These are phyloP conservation scores for Coniochaeta sp. DNA, from an alignment of 2,329 filamentous ascomycete species.

Conservation along the genomic window DNA sequence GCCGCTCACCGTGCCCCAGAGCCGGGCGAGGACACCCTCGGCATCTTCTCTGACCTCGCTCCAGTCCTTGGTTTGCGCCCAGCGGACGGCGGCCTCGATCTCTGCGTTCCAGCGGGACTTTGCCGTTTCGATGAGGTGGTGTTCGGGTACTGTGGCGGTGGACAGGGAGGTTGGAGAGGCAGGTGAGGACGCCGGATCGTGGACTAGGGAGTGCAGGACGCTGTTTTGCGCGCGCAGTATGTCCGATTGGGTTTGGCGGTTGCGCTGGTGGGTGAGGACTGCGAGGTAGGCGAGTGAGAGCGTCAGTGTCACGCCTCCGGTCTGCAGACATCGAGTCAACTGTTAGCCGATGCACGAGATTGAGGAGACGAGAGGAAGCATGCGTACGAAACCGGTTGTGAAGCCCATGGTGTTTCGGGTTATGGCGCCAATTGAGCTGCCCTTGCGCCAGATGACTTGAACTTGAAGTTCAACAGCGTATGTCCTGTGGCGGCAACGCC, in stretches of 20 bases:
- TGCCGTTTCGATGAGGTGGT: constrained; percentile 54
- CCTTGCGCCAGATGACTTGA: not conserved
- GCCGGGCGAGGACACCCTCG: constrained; percentile 37
- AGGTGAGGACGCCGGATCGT: constrained; percentile 23
- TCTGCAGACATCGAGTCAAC: constrained; percentile 35
- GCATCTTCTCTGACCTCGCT: constrained; percentile 49
- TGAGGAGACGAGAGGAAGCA: not conserved
- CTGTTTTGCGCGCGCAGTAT: constrained; percentile 49
- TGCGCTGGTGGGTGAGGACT: constrained; percentile 61
- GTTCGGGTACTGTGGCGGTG: constrained; percentile 42
- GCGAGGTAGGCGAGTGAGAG: constrained; percentile 66
- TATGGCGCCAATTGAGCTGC: not conserved
- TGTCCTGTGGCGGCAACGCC: not conserved
- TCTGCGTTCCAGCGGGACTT: constrained; percentile 77
- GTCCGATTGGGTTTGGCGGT: constrained; percentile 51
- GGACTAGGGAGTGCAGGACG: constrained; percentile 39
- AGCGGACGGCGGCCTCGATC: constrained; percentile 57
- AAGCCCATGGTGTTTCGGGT: constrained; percentile 62
- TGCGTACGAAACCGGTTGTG: constrained; percentile 63
- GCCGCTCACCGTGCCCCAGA: constrained; percentile 30
- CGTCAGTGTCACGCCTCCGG: constrained; percentile 69
- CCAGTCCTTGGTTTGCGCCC: constrained; percentile 62
- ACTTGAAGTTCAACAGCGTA: not conserved
- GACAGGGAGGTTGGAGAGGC: constrained; percentile 24
- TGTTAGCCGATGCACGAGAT: constrained; percentile 6